phyloP scores from a whole-genome alignment of 179 eudicot species.

The Heliamphora pulchella region DNA sequence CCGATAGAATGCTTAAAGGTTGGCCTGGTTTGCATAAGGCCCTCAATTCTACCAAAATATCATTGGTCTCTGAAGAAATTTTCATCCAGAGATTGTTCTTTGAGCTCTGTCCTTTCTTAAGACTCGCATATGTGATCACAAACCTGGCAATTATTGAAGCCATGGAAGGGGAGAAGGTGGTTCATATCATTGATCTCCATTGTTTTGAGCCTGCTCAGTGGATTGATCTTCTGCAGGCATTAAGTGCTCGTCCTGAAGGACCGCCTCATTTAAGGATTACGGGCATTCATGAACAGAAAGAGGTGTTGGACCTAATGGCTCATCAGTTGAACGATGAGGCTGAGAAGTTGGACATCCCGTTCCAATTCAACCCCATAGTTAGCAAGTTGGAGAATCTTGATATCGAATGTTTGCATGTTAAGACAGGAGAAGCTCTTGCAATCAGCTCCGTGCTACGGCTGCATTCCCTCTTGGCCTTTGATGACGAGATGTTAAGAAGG shows the following conservation, averaged over 20 bases:
- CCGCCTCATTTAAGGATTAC: conserved; percentile 90
- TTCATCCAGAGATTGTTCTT: conserved; percentile 52
- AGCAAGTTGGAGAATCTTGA: conserved; percentile 65
- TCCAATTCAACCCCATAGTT: conserved; percentile 76
- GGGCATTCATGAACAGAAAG: conserved; percentile 70
- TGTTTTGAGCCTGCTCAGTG: conserved; percentile 79
- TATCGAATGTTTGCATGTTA: conserved; percentile 52
- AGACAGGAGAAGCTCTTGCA: conserved; percentile 91
- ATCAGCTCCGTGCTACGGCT: conserved; percentile 65
- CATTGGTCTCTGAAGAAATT: conserved; percentile 46
- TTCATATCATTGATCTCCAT: conserved; percentile 74
- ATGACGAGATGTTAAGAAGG: conserved; percentile 39
- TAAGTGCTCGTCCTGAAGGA: conserved; percentile 64
- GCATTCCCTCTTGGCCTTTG: conserved; percentile 65
- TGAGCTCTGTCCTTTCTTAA: conserved; percentile 69
- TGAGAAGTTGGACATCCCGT: conserved; percentile 76
- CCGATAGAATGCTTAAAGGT: conserved; percentile 56
- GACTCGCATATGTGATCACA: conserved; percentile 53
- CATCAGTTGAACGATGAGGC: conserved; percentile 64
- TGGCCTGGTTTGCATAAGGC: conserved; percentile 83
- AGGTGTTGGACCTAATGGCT: conserved; percentile 73
- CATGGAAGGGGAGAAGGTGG: conserved; percentile 85
- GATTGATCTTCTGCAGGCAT: conserved; percentile 64
- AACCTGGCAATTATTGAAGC: conserved; percentile 86
- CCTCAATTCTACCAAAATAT: conserved; percentile 51